Conservation (phyloP, 192 early-diverging fungal species). For the Jimgerdemannia flammicorona region DNA sequence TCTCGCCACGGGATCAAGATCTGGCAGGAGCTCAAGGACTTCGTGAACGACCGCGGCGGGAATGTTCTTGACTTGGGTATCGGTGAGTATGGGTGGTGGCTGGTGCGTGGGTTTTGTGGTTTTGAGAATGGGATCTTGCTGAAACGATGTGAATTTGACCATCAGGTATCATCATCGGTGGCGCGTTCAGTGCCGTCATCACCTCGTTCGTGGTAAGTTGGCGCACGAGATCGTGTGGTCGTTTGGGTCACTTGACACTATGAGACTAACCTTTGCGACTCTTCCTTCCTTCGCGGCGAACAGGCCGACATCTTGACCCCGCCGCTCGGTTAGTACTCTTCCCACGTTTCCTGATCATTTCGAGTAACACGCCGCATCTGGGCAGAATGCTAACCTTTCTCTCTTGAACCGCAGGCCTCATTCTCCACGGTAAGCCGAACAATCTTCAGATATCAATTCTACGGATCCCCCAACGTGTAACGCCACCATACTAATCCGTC, state of each 20-base stretch:
- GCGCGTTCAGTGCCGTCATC: background rate
- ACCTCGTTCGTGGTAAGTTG: background rate
- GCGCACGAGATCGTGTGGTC: no score
- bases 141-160: background rate
- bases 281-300: background rate
- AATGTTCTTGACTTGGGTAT: background rate
- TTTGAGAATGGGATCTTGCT: background rate
- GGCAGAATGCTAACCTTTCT: background rate
- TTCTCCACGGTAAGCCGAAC: background rate
- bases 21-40: background rate
- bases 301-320: background rate
- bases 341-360: no score
- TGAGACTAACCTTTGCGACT: background rate
- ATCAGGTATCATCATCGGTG: background rate
- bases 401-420: background rate
- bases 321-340: background rate
- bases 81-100: background rate
- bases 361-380: no score
- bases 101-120: no score
- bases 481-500: no score
- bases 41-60: background rate
- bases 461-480: no score
- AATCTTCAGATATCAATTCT: no score
- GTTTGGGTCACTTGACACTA: background rate
- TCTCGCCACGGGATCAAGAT: background rate